A percentile compares a stretch with the other conserved stretches of the same genome.
These are phyloP conservation scores for Bipolaris victoriae DNA, from an alignment of 2,329 filamentous ascomycete genomes.

Conservation along the genomic window DNA sequence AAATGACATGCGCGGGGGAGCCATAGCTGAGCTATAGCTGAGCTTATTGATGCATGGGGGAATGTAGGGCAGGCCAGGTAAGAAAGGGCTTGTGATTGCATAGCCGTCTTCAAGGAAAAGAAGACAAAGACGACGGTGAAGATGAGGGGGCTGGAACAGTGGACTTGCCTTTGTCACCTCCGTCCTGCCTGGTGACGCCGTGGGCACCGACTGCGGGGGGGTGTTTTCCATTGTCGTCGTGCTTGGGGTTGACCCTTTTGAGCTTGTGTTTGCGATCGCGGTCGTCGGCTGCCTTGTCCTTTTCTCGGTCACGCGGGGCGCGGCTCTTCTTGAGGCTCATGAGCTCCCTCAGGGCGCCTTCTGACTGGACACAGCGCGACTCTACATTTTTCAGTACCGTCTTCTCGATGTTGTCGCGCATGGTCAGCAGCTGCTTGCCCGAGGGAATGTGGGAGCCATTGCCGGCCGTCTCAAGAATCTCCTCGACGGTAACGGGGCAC, in stretches of 20 bases:
- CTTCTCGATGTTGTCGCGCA: conserved; percentile 71
- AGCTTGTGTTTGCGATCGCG: conserved; percentile 54
- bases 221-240: conserved; percentile 69
- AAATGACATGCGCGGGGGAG: not conserved
- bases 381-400: conserved; percentile 52
- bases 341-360: conserved; percentile 74
- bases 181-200: conserved; percentile 68
- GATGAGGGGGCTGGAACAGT: not conserved
- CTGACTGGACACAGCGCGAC: conserved; percentile 68
- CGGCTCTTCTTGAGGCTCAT: conserved; percentile 69
- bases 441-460: conserved; percentile 61
- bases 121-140: not conserved
- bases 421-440: conserved; percentile 66
- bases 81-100: not conserved
- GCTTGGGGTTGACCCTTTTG: conserved; percentile 76
- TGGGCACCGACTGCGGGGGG: conserved; percentile 68
- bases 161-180: conserved; percentile 61
- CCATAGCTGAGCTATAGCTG: conserved; percentile 8
- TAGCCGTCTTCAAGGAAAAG: too few species aligned
- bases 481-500: conserved; percentile 68
- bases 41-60: not conserved
- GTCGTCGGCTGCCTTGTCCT: conserved; percentile 54
- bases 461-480: conserved; percentile 69
- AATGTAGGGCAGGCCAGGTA: not conserved
- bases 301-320: conserved; percentile 60